phyloP scores from a whole-genome alignment of 768 basidiomycete species.

The Mycena crocata region DNA sequence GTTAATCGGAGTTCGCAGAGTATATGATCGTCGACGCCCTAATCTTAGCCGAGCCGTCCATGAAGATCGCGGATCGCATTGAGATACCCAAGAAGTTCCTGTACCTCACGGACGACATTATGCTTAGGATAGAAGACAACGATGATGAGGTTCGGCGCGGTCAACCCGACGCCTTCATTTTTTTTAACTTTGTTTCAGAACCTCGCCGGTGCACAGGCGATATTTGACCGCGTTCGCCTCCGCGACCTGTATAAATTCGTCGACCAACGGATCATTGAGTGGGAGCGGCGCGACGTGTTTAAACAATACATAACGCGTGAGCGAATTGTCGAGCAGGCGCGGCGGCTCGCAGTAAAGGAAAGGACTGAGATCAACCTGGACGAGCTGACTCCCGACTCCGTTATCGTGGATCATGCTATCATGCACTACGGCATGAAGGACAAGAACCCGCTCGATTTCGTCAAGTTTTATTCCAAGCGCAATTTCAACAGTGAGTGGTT shows the following conservation, averaged over 20 bases:
- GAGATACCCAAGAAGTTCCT: constrained; percentile 70
- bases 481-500: constrained; percentile 60
- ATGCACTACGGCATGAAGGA: constrained; percentile 86
- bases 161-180: not conserved
- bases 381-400: constrained; percentile 43
- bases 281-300: constrained; percentile 50
- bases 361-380: constrained; percentile 38
- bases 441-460: constrained; percentile 72
- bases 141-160: constrained; percentile 57
- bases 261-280: constrained; percentile 45
- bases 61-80: constrained; percentile 70
- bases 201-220: constrained; percentile 65
- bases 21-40: constrained; percentile 88
- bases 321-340: constrained; percentile 54
- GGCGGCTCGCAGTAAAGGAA: constrained; percentile 34
- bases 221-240: constrained; percentile 69
- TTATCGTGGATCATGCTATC: constrained; percentile 72
- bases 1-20: too few relatives aligned
- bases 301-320: constrained; percentile 52
- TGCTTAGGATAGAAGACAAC: constrained; percentile 67
- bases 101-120: constrained; percentile 76
- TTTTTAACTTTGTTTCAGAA: constrained; percentile 53
- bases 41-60: constrained; percentile 69
- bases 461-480: constrained; percentile 81
- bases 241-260: constrained; percentile 80